phyloP scores from a whole-genome alignment of 148 eudicot genomes.

The Limonium bicolor region DNA sequence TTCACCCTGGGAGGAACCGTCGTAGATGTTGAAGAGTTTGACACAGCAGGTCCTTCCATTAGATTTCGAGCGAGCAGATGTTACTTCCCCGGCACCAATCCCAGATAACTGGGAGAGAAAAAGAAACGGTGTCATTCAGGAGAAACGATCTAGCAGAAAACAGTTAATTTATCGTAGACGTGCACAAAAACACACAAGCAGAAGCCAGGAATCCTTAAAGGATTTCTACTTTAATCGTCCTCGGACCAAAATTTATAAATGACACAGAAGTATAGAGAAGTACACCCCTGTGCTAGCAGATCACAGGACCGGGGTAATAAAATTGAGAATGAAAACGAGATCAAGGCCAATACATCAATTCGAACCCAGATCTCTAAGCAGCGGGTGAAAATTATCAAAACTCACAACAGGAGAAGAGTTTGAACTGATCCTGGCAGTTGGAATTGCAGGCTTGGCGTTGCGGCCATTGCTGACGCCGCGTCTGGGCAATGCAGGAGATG shows the following conservation, averaged over 20 bases:
- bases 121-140: background rate
- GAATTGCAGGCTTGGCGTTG: constrained; percentile 9
- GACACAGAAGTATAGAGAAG: too few relatives aligned
- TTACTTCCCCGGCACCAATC: constrained; percentile 26
- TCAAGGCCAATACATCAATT: background rate
- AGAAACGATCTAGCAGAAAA: background rate
- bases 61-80: constrained; percentile 25
- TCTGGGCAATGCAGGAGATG: constrained; percentile 21
- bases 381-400: background rate
- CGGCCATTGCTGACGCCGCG: too few relatives aligned
- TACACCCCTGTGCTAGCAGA: too few relatives aligned
- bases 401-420: constrained; percentile 45
- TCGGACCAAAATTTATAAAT: too few relatives aligned
- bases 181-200: too few relatives aligned
- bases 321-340: background rate
- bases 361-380: too few relatives aligned
- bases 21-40: constrained; percentile 14
- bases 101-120: constrained; percentile 22
- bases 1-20: constrained; percentile 17
- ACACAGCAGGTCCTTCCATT: constrained; percentile 35
- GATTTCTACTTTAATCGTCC: too few relatives aligned
- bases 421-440: constrained; percentile 6
- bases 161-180: too few relatives aligned
- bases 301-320: too few relatives aligned
- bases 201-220: too few relatives aligned